A percentile compares a stretch with the other conserved stretches of the same genome.
Conservation (phyloP, 805 yeast species). For the Teunomyces tritomae region DNA sequence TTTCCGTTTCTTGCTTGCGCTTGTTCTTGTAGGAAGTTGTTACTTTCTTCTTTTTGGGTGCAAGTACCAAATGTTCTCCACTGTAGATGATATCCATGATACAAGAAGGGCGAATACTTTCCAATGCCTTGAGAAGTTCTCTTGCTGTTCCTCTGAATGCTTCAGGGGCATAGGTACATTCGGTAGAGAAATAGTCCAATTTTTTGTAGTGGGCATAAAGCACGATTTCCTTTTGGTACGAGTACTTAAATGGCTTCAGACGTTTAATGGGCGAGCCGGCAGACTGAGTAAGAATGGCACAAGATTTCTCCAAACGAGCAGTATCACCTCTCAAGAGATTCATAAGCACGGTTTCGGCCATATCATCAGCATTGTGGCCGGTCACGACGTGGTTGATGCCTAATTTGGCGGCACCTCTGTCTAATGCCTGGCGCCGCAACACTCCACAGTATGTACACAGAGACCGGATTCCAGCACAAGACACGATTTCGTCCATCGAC, state of each 20-base stretch:
- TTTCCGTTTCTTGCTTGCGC: slow-evolving; percentile 43
- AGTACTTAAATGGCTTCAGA: slow-evolving; percentile 92
- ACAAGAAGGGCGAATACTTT: slow-evolving; percentile 86
- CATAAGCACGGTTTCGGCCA: slow-evolving; percentile 98
- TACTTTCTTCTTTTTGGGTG: slow-evolving; percentile 49
- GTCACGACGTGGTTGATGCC: slow-evolving; percentile 91
- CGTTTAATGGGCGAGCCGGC: slow-evolving; percentile 87
- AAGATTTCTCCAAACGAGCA: slow-evolving; percentile 85
- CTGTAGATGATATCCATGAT: slow-evolving; percentile 92
- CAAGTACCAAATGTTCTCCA: slow-evolving; percentile 80
- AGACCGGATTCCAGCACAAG: slow-evolving; percentile 88
- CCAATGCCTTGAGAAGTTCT: slow-evolving; percentile 84
- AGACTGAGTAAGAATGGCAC: slow-evolving; percentile 78
- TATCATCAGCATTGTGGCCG: slow-evolving; percentile 98
- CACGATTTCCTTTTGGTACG: slow-evolving; percentile 96
- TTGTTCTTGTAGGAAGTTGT: slow-evolving; percentile 35
- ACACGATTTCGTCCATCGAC: slow-evolving; percentile 98
- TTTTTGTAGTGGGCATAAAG: slow-evolving; percentile 95
- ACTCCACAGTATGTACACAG: slow-evolving; percentile 99
- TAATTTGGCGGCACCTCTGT: slow-evolving; percentile 87
- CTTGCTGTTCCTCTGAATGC: slow-evolving; percentile 98
- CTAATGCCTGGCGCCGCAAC: slow-evolving; percentile 91
- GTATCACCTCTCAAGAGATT: slow-evolving; percentile 94
- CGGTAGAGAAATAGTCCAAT: slow-evolving; percentile 93
- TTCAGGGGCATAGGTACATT: slow-evolving; percentile 97